Evolutionary conservation across 495 filamentous ascomycete genomes (phyloP), one percentile per base, ranked within the genome.

Genomic region (Hapsidospora chrysogenum): DNA sequence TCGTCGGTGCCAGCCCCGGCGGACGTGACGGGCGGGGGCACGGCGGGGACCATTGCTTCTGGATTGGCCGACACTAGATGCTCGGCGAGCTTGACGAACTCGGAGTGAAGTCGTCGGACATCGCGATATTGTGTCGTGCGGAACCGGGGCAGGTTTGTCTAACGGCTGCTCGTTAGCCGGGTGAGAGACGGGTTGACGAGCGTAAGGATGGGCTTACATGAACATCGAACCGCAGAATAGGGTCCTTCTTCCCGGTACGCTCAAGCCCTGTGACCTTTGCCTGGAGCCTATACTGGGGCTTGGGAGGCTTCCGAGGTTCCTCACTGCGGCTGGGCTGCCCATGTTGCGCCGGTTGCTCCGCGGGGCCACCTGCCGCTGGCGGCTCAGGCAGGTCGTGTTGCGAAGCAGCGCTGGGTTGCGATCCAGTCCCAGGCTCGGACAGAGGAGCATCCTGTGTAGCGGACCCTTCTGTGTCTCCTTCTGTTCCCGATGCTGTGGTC

Each of bases 91-190:
- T 96, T 96, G 38, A 78, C 66, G 46, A 99, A 99, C 50, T 99
- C 92, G 31, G 82, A 80, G 54, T 99, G 89, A 17, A 89, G 80
- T 27, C 92, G 80, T 40, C 89, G 80, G 36, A 99, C 81, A 53
- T 96, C 92, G 48, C 92, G 84, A 56, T 94, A 96, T 52, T 96
- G 92, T 7, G 92, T 96, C 2, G 92, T 95, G 42, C 92, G 72
- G 58, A 94, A 99, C 44, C 87, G 85, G 32, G 87, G 87, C 13
- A 99, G 80, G 59, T 96, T 96, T 38, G 92, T 96, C 92, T 95
- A 35, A 15, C 18, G 9, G 9, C 34, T 19, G 47, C 48, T 36
- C 37, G 27, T 35, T 34, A 41, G 41, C 17, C 16, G 14, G 23
- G 7, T 26, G 23, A n/a, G 1, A 14, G 16, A 30, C 29, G 18